Evolutionary conservation across 176 grass and related monocot species (phyloP).

Genomic region (Avena eriantha): DNA sequence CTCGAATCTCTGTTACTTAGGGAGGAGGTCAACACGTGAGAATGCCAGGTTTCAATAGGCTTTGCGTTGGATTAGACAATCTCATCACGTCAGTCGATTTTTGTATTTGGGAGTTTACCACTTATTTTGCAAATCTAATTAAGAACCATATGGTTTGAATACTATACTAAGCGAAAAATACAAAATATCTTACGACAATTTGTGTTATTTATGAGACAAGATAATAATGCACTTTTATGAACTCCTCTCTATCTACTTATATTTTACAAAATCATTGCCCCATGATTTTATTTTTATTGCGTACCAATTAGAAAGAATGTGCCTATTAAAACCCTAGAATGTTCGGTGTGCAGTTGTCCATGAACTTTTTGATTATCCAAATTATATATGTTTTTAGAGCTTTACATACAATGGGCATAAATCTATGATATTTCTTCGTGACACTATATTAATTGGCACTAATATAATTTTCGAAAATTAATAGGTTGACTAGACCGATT

Average conservation of each 20-base stretch:
- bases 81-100: neutral
- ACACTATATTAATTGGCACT: neutral
- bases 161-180: too few relatives aligned
- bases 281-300: neutral
- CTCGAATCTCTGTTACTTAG: neutral
- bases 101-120: neutral
- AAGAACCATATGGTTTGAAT: neutral
- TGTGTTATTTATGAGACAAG: too few relatives aligned
- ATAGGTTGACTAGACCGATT: neutral
- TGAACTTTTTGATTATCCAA: neutral
- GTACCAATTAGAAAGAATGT: neutral
- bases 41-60: neutral
- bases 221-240: neutral
- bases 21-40: neutral
- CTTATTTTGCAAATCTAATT: neutral
- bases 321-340: neutral
- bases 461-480: neutral
- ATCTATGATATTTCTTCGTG: neutral
- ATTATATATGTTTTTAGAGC: neutral
- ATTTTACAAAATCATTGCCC: neutral
- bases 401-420: neutral
- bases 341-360: neutral
- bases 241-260: neutral
- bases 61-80: neutral
- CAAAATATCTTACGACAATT: neutral